These are phyloP conservation scores for Fusarium vanettenii DNA, from an alignment of 2,329 filamentous ascomycete species.

Conservation along the genomic window DNA sequence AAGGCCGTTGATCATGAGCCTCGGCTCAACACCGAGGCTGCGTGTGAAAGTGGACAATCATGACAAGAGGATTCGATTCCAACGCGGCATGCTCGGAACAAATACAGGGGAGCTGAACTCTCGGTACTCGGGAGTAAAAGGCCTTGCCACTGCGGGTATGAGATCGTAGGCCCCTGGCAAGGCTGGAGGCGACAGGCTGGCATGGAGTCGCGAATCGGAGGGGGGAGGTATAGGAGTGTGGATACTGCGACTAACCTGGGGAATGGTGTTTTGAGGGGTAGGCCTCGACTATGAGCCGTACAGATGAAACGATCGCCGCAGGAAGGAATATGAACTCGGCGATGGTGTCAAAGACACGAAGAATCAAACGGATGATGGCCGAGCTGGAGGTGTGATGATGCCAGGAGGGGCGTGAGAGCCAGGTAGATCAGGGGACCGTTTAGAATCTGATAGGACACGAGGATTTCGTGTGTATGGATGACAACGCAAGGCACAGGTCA, in stretches of 20 bases:
- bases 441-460: conserved; percentile 18
- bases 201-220: conserved; percentile 33
- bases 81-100: neutral
- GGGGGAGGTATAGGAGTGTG: conserved; percentile 9
- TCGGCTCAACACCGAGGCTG: conserved; percentile 29
- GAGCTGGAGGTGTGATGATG: conserved; percentile 30
- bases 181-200: conserved; percentile 12
- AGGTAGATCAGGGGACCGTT: conserved; percentile 22
- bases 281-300: conserved; percentile 15
- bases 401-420: conserved; percentile 17
- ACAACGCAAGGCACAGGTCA: conserved; percentile 3
- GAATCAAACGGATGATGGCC: conserved; percentile 37
- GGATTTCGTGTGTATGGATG: conserved; percentile 3
- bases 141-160: conserved; percentile 28
- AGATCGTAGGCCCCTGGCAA: conserved; percentile 36
- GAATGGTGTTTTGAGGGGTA: conserved; percentile 16
- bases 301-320: conserved; percentile 23
- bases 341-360: neutral
- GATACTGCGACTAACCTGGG: conserved; percentile 34
- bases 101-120: neutral
- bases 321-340: conserved; percentile 15
- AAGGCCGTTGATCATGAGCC: conserved; percentile 25
- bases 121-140: neutral
- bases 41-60: conserved; percentile 28
- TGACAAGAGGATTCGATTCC: neutral